A percentile compares a stretch with the other conserved stretches of the same genome.
Conservation (phyloP, 805 yeast species). For the Starmerella tilneyi region DNA sequence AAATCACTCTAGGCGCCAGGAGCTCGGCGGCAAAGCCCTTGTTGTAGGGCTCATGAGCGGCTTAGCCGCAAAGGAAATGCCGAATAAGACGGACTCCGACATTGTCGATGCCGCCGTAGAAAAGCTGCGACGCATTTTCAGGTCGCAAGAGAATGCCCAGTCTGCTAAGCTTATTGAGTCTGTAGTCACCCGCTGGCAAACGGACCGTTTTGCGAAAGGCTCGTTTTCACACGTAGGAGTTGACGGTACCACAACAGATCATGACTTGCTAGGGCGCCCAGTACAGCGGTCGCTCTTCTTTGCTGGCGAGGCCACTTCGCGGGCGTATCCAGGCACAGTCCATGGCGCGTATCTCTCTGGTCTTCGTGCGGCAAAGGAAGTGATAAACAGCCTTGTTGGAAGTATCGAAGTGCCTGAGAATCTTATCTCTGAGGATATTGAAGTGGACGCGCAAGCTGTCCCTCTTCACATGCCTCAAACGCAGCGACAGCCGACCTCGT, state of each 20-base stretch:
- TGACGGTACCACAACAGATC: constrained; percentile 37
- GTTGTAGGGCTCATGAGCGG: constrained; percentile 36
- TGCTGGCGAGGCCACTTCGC: constrained; percentile 39
- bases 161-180: constrained; percentile 30
- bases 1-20: constrained; percentile 30
- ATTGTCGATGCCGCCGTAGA: constrained; percentile 30
- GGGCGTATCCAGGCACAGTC: constrained; percentile 36
- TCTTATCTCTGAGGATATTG: constrained; percentile 25
- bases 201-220: constrained; percentile 68
- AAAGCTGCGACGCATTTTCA: constrained; percentile 28
- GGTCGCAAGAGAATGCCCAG: constrained; percentile 18
- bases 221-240: constrained; percentile 48
- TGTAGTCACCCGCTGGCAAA: constrained; percentile 63
- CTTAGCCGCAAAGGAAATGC: constrained; percentile 31
- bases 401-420: constrained; percentile 34
- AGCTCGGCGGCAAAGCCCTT: constrained; percentile 31
- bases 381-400: constrained; percentile 34
- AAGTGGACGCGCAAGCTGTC: not conserved
- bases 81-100: constrained; percentile 29
- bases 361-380: constrained; percentile 35
- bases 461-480: not conserved
- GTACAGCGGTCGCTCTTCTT: constrained; percentile 32
- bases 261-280: constrained; percentile 35
- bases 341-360: constrained; percentile 39
- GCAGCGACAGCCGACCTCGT: not conserved